Evolutionary conservation across 331 rosid species (phyloP), one percentile per base, ranked within the genome.

Genomic region (Acacia pycnantha): DNA sequence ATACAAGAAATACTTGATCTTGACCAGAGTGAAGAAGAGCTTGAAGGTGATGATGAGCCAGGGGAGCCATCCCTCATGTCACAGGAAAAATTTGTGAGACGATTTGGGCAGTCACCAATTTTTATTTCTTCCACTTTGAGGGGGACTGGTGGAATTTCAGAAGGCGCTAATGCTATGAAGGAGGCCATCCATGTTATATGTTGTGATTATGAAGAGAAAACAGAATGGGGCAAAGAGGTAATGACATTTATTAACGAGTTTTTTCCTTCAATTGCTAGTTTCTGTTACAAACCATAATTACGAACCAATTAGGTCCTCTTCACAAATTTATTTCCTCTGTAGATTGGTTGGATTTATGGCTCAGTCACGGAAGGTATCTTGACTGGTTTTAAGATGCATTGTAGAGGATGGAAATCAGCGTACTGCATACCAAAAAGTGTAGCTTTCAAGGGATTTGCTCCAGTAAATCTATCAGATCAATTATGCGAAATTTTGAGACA

Each of bases 311-410:
- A 61, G 50, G 26, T 74, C 40, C 35, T 48, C 47, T 71, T 81
- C 58, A 70, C 79, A 27, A 68, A 58, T 54, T 61, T 70, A 46
- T 50, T 79, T 26, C 53, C 53, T 26, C 73, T 81, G 79, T 92
- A 95, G 99, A 95, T 95, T 86, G 99, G 99, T 46, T 95, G 98
- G 99, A 92, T 96, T 82, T 96, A 96, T 84, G 97, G 99, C 27
- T 93, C 99, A 54, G 90, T 90, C 56, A 94, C 99, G 15, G 97
- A 96, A 84, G 97, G 94, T 82, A 89, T 93, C 53, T 86, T 96
- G 85, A 96, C 97, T 1, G 99, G 99, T 70, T 96, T 96, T 85
- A 94, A 91, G 90, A 93, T 96, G 97, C 98, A 96, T 81, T 96
- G 98, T 11, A 91, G 95, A 89, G 99, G 99, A 82, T 96, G 99